Evolutionary conservation across 768 basidiomycete species (phyloP), one percentile per base, ranked within the genome.

Genomic region (Mycena polygramma): DNA sequence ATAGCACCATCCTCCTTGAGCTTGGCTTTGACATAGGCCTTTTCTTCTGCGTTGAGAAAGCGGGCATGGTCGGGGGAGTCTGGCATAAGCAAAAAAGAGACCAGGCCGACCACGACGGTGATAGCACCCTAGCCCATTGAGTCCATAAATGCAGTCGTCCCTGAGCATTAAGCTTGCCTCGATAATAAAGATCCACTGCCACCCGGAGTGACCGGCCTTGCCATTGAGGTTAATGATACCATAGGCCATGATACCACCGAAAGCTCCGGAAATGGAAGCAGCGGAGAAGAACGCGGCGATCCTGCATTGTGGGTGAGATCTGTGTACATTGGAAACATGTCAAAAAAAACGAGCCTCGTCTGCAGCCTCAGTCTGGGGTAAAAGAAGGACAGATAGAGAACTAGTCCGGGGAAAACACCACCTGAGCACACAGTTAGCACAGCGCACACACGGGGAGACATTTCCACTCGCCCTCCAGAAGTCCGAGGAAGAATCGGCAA

Each of bases 121-220:
- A 94, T 89, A 3, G 86, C 78, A 1, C 92, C 92, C 78, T 93
- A 88, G 79, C 83, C n/a, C 45, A 22, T 53, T 11, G 35, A 57
- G 30, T 66, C 17, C 20, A 52, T 49, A n/a, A 7, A 20, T 20
- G 17, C 41, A n/a, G 15, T 30, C 20, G 41, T 35, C 2, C 46
- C 41, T 35, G 39, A 46, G 20, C 4, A 43, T 30, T 30, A 22
- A 37, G 11, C 10, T 15, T 59, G 81, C 82, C 71, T 73, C 72
- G 39, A 91, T 79, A 61, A 90, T 88, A 76, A 91, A 90, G 57
- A 92, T 87, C 91, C 90, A 93, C 19, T 86, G 82, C 91, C 91
- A 93, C 4, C 90, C 91, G 4, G 85, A 83, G 48, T 84, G 84
- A 2, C 83, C 78, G 0, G 85, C 83, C 13, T 87, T 78, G 14